phyloP scores from a whole-genome alignment of 2,329 filamentous ascomycete genomes.

The Pseudogymnoascus pannorum region DNA sequence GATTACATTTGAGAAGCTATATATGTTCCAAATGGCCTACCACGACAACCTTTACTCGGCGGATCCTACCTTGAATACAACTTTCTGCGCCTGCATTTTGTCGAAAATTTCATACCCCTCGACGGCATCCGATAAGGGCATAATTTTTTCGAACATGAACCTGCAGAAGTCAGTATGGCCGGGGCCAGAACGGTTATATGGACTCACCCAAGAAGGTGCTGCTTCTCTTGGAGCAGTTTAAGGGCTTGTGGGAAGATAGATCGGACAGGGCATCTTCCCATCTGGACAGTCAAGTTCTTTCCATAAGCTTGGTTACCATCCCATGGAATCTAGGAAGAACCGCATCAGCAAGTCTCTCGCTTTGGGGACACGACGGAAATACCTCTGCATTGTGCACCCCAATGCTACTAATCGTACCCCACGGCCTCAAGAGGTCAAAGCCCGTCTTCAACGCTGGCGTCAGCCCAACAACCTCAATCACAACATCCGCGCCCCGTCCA shows the following conservation, averaged over 20 bases:
- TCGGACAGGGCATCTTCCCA: slow-evolving; percentile 70
- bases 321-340: slow-evolving; percentile 55
- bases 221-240: slow-evolving; percentile 56
- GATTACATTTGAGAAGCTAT: not conserved
- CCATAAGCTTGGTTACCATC: slow-evolving; percentile 56
- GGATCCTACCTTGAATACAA: slow-evolving; percentile 48
- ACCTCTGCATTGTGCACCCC: slow-evolving; percentile 70
- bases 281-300: slow-evolving; percentile 67
- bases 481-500: slow-evolving; percentile 76
- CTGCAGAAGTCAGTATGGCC: slow-evolving; percentile 34
- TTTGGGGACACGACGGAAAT: not conserved
- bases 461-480: slow-evolving; percentile 71
- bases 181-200: not conserved
- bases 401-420: slow-evolving; percentile 66
- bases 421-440: slow-evolving; percentile 65
- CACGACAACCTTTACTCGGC: not conserved
- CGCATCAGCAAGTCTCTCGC: not conserved
- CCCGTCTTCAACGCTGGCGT: slow-evolving; percentile 62
- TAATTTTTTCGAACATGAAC: slow-evolving; percentile 71
- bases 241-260: slow-evolving; percentile 62
- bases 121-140: slow-evolving; percentile 59
- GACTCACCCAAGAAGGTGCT: slow-evolving; percentile 58
- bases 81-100: slow-evolving; percentile 66
- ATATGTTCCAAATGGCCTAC: not conserved
- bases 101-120: slow-evolving; percentile 67